Evolutionary conservation across 257 asterid genomes (phyloP), one percentile per base, ranked within the genome.

Genomic region (Galeopsis tetrahit): DNA sequence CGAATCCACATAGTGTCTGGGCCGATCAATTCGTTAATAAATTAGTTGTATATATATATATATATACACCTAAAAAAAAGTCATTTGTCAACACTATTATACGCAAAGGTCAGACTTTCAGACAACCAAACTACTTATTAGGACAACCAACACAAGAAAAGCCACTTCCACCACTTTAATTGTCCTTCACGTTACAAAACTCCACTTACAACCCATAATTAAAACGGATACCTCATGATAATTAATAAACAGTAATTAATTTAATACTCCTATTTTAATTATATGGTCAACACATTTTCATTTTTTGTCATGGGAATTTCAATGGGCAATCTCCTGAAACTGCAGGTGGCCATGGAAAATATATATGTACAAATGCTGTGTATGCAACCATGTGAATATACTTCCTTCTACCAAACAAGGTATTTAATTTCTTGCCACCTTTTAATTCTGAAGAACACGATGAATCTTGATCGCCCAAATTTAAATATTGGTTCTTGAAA

Each of bases 71-170:
- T 21, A 21, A 21, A 21, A 21, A 21, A 21, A 21, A 21, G 28
- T 21, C 28, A 21, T 21, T 21, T 21, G 28, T 21, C 28, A 21
- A 21, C 28, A 21, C 28, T 21, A 21, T 21, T 21, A 21, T 21
- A 21, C 28, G 28, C 28, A 21, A 21, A 21, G 28, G n/a, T n/a
- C n/a, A n/a, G 28, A 21, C 33, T 53, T 57, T 28, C 15, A 53
- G 11, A 66, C 44, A 57, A 66, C 73, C 11, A 63, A 40, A 56
- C 32, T 21, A 21, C 28, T 21, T 21, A 21, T 21, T 55, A 17
- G 73, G 69, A 32, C 78, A 73, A 63, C 58, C 36, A 74, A 71
- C 89, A 81, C 72, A 71, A 39, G 66, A 77, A 53, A 57, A 49
- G 79, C 51, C 68, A 66, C 60, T 52, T 69, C 62, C 10, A 77